Evolutionary conservation across 768 basidiomycete species (phyloP), one percentile per base, ranked within the genome.

Genomic region (Tylopilus intermedius): DNA sequence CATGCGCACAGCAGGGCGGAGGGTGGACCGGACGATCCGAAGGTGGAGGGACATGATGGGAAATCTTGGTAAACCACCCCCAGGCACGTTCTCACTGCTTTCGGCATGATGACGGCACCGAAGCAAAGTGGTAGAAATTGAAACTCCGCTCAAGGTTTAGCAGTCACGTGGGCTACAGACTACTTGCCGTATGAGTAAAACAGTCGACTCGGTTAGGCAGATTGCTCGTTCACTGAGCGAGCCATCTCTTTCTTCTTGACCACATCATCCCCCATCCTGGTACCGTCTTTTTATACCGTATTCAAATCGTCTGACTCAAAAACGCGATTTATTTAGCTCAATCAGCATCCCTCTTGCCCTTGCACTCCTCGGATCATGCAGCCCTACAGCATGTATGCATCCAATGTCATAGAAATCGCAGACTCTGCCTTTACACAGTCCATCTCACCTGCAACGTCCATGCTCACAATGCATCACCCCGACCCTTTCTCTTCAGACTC

Each of bases 371-470:
- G 26, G 11, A 22, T 26, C 24, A 69, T 62, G 62, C 61, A 64
- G 44, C 39, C 64, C 38, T 61, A 61, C 53, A 54, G 55, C 33
- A 33, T 33, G 24, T 64, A 60, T 43, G 15, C 59, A 0, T 26
- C 64, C 32, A 65, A 65, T 54, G 58, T 68, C 58, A 60, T 68
- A 49, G 67, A 67, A 44, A 62, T 68, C 42, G 55, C 59, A 0
- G 62, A 67, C 38, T 14, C 59, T 27, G 1, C 50, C 32, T 33
- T 33, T 8, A 33, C 33, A 33, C 43, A 47, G 1, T 39, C 54
- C n/a, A 32, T 27, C 38, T 42, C 51, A 8, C 35, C 40, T 5
- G 15, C 48, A 8, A 15, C 53, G 4, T 41, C 68, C 33, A 45
- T 57, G 30, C 30, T 30, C 9, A 30, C 30, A 7, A 30, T 30